These are phyloP conservation scores for Tothia fuscella DNA, from an alignment of 2,329 filamentous ascomycete genomes.

Conservation along the genomic window DNA sequence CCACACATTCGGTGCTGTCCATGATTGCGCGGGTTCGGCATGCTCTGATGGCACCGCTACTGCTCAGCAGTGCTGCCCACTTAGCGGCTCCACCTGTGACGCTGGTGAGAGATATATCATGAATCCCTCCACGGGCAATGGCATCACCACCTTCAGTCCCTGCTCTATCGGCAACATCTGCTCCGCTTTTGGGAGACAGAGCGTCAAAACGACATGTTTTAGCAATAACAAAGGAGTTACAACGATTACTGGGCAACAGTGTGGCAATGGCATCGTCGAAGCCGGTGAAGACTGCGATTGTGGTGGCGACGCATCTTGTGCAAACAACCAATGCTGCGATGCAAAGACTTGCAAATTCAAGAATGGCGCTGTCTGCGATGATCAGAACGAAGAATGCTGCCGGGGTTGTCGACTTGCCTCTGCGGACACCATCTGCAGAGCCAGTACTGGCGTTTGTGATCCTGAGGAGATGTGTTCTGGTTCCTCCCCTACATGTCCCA, in stretches of 20 bases:
- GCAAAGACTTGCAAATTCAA: constrained; percentile 77
- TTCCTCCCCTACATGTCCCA: constrained; percentile 57
- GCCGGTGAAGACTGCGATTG: constrained; percentile 92
- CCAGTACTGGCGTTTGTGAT: constrained; percentile 71
- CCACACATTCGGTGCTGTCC: constrained; percentile 90
- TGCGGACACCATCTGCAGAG: constrained; percentile 63
- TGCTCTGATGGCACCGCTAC: constrained; percentile 51
- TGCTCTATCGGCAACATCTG: constrained; percentile 93
- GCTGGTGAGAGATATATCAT: constrained; percentile 78
- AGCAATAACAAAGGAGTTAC: constrained; percentile 74
- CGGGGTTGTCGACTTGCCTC: constrained; percentile 55
- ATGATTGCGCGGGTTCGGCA: constrained; percentile 66
- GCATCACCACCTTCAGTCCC: constrained; percentile 69
- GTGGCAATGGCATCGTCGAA: constrained; percentile 96
- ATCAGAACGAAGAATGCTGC: constrained; percentile 79
- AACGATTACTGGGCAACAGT: constrained; percentile 72
- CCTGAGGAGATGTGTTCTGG: constrained; percentile 75
- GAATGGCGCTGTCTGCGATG: constrained; percentile 61
- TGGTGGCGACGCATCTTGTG: constrained; percentile 62
- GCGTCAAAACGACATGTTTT: constrained; percentile 65
- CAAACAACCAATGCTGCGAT: constrained; percentile 70
- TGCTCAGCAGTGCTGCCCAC: constrained; percentile 67
- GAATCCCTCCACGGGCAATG: constrained; percentile 74
- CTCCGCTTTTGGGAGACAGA: constrained; percentile 65
- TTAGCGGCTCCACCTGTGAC: constrained; percentile 55